Conservation (phyloP, 257 asterid genomes). For the Solanum pimpinellifolium region DNA sequence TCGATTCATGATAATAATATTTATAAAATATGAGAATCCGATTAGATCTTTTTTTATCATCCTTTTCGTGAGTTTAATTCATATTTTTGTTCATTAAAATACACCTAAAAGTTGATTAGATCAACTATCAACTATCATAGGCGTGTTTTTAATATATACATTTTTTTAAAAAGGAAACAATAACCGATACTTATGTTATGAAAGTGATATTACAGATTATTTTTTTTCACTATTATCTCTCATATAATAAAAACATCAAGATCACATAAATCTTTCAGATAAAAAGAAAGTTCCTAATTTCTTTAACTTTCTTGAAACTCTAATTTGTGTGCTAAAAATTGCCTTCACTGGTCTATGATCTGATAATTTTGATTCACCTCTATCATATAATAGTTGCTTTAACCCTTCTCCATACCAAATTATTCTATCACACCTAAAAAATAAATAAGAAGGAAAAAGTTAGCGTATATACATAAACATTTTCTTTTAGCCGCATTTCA, state of each 20-base stretch:
- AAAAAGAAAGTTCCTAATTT: slow-evolving; percentile 27
- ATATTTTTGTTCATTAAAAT: too few species aligned
- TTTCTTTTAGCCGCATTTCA: neutral
- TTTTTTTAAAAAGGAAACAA: too few species aligned
- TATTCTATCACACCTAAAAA: slow-evolving; percentile 56
- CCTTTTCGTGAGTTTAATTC: neutral
- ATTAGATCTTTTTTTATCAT: too few species aligned
- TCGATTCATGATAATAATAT: neutral
- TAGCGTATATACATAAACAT: neutral
- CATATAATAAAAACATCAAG: neutral
- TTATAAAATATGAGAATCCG: neutral
- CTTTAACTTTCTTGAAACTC: slow-evolving; percentile 15
- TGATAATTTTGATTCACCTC: slow-evolving; percentile 51
- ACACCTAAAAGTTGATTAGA: too few species aligned
- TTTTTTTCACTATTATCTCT: neutral
- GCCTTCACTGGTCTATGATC: slow-evolving; percentile 60
- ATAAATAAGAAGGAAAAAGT: neutral
- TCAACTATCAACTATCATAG: too few species aligned
- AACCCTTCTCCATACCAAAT: slow-evolving; percentile 55
- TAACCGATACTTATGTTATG: too few species aligned
- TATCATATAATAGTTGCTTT: slow-evolving; percentile 34
- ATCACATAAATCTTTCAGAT: slow-evolving; percentile 26
- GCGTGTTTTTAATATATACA: too few species aligned
- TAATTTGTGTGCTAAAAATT: slow-evolving; percentile 30
- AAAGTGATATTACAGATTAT: too few species aligned